phyloP scores from a whole-genome alignment of 1,284 basidiomycete genomes.

The Vanrija pseudolonga region DNA sequence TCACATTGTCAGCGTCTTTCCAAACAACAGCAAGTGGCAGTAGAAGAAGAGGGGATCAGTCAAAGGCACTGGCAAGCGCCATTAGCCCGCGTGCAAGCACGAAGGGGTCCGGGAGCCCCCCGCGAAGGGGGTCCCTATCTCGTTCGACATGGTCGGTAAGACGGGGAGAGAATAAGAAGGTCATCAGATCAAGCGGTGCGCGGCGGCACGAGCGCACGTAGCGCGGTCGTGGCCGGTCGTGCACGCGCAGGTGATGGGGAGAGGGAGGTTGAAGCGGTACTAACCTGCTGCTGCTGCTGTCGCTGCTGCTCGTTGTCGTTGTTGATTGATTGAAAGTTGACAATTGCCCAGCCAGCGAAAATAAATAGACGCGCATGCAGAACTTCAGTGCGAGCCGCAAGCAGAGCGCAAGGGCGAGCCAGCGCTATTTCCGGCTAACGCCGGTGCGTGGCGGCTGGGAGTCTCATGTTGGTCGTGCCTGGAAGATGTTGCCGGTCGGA shows the following conservation, averaged over 20 bases:
- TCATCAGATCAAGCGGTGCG: constrained; percentile 34
- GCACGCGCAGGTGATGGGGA: constrained; percentile 1
- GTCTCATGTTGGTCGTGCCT: no score
- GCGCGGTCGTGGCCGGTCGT: neutral
- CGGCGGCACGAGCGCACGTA: neutral
- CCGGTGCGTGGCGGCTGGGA: no score
- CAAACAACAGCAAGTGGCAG: neutral
- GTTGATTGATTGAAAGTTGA: neutral
- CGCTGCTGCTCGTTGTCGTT: neutral
- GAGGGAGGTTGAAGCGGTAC: constrained; percentile 2
- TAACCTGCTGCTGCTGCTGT: constrained; percentile 7
- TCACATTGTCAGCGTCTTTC: neutral
- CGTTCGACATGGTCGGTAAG: constrained; percentile 53
- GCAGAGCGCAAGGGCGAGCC: no score
- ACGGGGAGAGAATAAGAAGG: constrained; percentile 52
- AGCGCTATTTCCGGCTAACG: no score
- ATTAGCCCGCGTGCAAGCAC: constrained; percentile 37
- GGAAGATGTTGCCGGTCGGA: neutral
- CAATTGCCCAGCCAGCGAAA: no score
- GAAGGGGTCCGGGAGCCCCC: constrained; percentile 44
- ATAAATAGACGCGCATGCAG: no score
- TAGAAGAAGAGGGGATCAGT: constrained; percentile 43
- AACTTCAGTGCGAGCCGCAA: no score
- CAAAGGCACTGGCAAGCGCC: constrained; percentile 53
- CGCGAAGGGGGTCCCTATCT: constrained; percentile 50